Evolutionary conservation across 1,284 basidiomycete species (phyloP).

Genomic region (Ganoderma multipileum): DNA sequence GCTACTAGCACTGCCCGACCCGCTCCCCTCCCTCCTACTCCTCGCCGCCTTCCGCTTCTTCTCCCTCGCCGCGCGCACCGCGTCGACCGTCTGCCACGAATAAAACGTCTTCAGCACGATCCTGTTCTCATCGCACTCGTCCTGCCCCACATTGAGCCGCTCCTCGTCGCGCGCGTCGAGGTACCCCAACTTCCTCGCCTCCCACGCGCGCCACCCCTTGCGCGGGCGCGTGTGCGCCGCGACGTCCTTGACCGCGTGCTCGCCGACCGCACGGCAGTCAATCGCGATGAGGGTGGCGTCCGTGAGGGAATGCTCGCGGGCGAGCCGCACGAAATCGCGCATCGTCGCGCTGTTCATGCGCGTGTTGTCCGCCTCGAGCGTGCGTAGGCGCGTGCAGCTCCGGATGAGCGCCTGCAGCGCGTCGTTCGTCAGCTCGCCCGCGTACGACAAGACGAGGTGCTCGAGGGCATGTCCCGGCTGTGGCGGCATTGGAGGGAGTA

Average conservation of each 20-base stretch:
- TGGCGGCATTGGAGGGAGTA: constrained; percentile 19
- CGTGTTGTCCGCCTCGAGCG: constrained; percentile 84
- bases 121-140: constrained; percentile 75
- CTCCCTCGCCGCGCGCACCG: constrained; percentile 67
- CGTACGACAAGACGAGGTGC: constrained; percentile 78
- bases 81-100: constrained; percentile 85
- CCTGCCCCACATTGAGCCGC: constrained; percentile 62
- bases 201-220: constrained; percentile 73
- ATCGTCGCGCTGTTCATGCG: constrained; percentile 68
- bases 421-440: constrained; percentile 65
- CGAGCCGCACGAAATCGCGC: constrained; percentile 69
- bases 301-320: constrained; percentile 52
- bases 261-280: constrained; percentile 78
- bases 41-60: constrained; percentile 52
- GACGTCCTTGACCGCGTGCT: constrained; percentile 67
- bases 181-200: constrained; percentile 68
- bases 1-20: constrained; percentile 31
- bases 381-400: constrained; percentile 64
- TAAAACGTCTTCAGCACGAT: constrained; percentile 87
- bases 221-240: constrained; percentile 66
- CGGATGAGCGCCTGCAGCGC: constrained; percentile 71
- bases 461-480: constrained; percentile 71
- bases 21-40: constrained; percentile 51
- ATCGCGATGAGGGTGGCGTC: constrained; percentile 70
- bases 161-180: constrained; percentile 73